A percentile compares a stretch with the other conserved stretches of the same genome.
Conservation (phyloP, 441 rosid genomes). For the Arabidopsis hybrid region DNA sequence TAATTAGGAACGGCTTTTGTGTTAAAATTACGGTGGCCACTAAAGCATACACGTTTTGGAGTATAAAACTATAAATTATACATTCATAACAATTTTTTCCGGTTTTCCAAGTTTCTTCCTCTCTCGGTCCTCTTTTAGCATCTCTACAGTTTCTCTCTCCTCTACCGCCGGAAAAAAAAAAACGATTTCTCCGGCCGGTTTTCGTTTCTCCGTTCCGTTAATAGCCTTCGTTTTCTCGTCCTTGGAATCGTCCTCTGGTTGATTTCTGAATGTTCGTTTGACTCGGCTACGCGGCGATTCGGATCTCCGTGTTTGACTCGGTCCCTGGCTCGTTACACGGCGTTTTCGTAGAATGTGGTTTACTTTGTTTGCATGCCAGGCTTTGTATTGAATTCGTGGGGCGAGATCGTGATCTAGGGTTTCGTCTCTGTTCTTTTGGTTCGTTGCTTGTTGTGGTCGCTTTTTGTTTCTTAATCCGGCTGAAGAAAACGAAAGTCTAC, state of each 20-base stretch:
- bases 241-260: slow-evolving; percentile 9
- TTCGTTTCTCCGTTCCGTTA: slow-evolving; percentile 41
- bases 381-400: slow-evolving; percentile 43
- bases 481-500: slow-evolving; percentile 64
- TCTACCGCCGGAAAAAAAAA: slow-evolving; percentile 48
- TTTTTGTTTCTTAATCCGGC: slow-evolving; percentile 22
- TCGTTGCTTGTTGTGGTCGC: slow-evolving; percentile 24
- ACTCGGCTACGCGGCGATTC: slow-evolving; percentile 41
- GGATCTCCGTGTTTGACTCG: slow-evolving; percentile 73
- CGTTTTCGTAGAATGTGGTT: slow-evolving; percentile 79
- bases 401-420: slow-evolving; percentile 86
- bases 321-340: slow-evolving; percentile 46
- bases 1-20: slow-evolving; percentile 31
- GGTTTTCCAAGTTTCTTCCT: slow-evolving; percentile 67
- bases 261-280: slow-evolving; percentile 27
- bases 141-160: slow-evolving; percentile 41
- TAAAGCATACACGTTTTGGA: slow-evolving; percentile 46
- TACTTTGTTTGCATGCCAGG: slow-evolving; percentile 42
- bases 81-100: slow-evolving; percentile 54
- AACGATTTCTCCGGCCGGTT: slow-evolving; percentile 44
- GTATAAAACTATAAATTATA: slow-evolving; percentile 82
- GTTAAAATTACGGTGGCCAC: slow-evolving; percentile 46
- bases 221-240: slow-evolving; percentile 36
- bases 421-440: slow-evolving; percentile 44
- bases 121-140: slow-evolving; percentile 44